Percentiles rank a stretch among this genome's conserved stretches.
Evolutionary conservation across 371 early-diverging fungal species (phyloP).

Genomic region (Syncephalastrum sp.): DNA sequence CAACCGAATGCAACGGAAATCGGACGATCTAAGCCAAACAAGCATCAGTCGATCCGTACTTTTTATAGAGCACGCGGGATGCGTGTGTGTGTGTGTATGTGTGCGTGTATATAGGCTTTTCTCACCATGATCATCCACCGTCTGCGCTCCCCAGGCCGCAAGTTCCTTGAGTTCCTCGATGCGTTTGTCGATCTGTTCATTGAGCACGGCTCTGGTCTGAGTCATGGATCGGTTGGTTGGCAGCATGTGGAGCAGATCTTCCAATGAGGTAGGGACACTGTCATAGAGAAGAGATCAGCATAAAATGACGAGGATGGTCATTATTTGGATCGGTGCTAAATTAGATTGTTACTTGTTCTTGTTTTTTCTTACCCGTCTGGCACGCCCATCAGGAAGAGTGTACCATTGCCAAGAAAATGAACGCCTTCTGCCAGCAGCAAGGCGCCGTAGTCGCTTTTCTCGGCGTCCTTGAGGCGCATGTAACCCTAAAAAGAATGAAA

Average conservation of each 20-base stretch:
- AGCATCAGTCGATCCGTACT: not conserved
- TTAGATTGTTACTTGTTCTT: not conserved
- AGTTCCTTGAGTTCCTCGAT: constrained; percentile 30
- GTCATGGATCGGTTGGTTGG: constrained; percentile 48
- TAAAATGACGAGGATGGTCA: not conserved
- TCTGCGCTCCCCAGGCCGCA: constrained; percentile 18
- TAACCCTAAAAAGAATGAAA: constrained; percentile 36
- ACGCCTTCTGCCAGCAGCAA: constrained; percentile 55
- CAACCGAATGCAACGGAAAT: constrained; percentile 44
- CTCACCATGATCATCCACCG: constrained; percentile 10
- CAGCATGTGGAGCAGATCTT: constrained; percentile 58
- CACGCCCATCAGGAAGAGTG: constrained; percentile 55
- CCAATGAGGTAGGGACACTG: constrained; percentile 30
- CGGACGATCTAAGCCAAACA: constrained; percentile 26
- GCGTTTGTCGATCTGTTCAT: constrained; percentile 35
- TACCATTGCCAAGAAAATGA: constrained; percentile 57
- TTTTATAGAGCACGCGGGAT: not conserved
- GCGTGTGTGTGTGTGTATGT: not conserved
- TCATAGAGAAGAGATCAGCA: not conserved
- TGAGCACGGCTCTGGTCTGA: constrained; percentile 19
- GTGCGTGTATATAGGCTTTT: no score
- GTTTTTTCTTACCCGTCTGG: constrained; percentile 45
- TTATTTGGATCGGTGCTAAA: constrained; percentile 1
- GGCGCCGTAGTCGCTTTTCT: constrained; percentile 53
- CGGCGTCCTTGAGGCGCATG: constrained; percentile 52